Evolutionary conservation across 2,329 filamentous ascomycete species (phyloP).

Genomic region (Aspergillus cejpii): DNA sequence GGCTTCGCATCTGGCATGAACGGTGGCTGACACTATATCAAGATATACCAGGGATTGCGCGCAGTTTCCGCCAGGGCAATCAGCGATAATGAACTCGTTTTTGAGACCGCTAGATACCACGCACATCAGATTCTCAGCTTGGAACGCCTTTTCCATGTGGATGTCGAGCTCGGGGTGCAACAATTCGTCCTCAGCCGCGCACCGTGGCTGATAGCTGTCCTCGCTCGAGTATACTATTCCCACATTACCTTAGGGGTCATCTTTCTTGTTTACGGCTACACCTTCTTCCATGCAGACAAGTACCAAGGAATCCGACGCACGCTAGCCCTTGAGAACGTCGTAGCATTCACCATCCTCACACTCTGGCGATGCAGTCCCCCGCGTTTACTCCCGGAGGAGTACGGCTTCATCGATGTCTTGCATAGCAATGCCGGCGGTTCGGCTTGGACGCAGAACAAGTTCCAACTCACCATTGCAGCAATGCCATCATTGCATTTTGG

Average conservation of each 20-base stretch:
- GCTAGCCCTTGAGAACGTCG: conserved; percentile 44
- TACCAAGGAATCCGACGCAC: conserved; percentile 44
- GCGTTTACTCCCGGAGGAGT: conserved; percentile 41
- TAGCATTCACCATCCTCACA: conserved; percentile 46
- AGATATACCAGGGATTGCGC: conserved; percentile 42
- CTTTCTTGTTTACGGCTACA: conserved; percentile 47
- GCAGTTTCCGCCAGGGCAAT: conserved; percentile 42
- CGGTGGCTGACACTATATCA: not conserved
- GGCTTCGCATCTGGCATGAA: not conserved
- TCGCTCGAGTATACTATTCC: conserved; percentile 43
- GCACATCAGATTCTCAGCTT: conserved; percentile 38
- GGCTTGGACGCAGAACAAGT: conserved; percentile 43
- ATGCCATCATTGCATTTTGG: conserved; percentile 49
- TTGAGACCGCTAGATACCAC: conserved; percentile 36
- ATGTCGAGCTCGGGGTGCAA: conserved; percentile 40
- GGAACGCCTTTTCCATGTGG: conserved; percentile 36
- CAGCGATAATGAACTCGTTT: conserved; percentile 34
- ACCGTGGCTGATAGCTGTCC: conserved; percentile 35
- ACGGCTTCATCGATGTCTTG: conserved; percentile 44
- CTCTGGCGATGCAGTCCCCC: conserved; percentile 47
- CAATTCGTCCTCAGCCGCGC: conserved; percentile 34
- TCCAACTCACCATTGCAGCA: conserved; percentile 45
- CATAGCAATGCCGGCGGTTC: conserved; percentile 26
- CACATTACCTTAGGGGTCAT: conserved; percentile 43
- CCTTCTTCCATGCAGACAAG: conserved; percentile 36